phyloP scores from a whole-genome alignment of 2,329 filamentous ascomycete genomes.

The Didymella pinodella region DNA sequence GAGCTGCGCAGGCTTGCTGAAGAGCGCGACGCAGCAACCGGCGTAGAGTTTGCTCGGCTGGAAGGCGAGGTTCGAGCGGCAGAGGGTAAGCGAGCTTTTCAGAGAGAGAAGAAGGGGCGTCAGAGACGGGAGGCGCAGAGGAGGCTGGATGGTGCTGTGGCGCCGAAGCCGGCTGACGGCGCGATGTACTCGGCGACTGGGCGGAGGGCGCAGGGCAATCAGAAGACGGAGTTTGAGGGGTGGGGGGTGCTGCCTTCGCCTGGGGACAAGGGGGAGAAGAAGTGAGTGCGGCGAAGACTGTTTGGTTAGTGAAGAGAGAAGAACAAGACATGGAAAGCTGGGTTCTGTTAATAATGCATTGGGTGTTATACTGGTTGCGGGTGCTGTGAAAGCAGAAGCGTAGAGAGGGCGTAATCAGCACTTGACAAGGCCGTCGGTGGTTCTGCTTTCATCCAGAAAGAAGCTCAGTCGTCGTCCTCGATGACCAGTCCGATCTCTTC shows the following conservation, averaged over 20 bases:
- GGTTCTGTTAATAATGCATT: too few relatives aligned
- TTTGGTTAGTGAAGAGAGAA: neutral
- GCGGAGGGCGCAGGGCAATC: neutral
- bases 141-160: neutral
- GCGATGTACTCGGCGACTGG: neutral
- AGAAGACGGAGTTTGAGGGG: neutral
- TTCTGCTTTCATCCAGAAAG: neutral
- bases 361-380: too few relatives aligned
- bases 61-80: neutral
- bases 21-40: neutral
- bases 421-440: conserved; percentile 6
- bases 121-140: neutral
- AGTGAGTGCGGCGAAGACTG: neutral
- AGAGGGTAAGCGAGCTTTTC: neutral
- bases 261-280: neutral
- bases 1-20: neutral
- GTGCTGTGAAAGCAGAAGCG: too few relatives aligned
- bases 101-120: neutral
- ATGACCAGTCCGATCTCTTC: conserved; percentile 75
- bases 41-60: neutral
- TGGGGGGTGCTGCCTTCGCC: neutral
- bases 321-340: too few relatives aligned
- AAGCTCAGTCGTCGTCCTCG: conserved; percentile 75
- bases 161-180: neutral
- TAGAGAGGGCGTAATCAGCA: neutral